Evolutionary conservation across 345 rosid species (phyloP).

Genomic region (Eucalyptus melliodora): DNA sequence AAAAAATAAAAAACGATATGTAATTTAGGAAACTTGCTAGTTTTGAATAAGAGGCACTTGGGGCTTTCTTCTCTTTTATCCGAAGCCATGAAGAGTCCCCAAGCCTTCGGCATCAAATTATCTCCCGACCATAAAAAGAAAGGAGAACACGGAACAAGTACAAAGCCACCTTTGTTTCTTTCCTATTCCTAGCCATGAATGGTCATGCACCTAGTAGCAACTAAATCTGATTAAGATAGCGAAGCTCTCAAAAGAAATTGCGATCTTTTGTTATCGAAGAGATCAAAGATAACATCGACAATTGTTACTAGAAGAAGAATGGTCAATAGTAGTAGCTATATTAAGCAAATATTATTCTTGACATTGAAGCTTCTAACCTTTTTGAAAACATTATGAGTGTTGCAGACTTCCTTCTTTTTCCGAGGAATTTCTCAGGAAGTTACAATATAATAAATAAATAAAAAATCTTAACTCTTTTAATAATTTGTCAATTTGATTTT

Average conservation of each 20-base stretch:
- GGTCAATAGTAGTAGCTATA: background rate
- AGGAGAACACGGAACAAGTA: too few species aligned
- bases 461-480: too few species aligned
- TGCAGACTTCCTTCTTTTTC: background rate
- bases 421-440: rapidly evolving
- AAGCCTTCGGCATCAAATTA: background rate
- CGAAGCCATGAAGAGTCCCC: background rate
- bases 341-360: background rate
- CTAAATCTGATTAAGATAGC: too few species aligned
- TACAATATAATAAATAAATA: too few species aligned
- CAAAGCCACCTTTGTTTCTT: too few species aligned
- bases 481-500: too few species aligned
- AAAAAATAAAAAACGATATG: too few species aligned
- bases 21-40: too few species aligned
- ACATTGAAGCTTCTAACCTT: background rate
- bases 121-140: rapidly evolving
- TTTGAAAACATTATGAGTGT: background rate
- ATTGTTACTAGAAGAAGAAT: too few species aligned
- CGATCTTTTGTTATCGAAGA: too few species aligned
- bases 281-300: background rate
- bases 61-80: background rate
- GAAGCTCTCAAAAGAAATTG: background rate
- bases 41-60: background rate
- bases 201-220: too few species aligned
- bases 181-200: too few species aligned